Conservation (phyloP, 495 filamentous ascomycete genomes). For the Aspergillus sclerotioniger region DNA sequence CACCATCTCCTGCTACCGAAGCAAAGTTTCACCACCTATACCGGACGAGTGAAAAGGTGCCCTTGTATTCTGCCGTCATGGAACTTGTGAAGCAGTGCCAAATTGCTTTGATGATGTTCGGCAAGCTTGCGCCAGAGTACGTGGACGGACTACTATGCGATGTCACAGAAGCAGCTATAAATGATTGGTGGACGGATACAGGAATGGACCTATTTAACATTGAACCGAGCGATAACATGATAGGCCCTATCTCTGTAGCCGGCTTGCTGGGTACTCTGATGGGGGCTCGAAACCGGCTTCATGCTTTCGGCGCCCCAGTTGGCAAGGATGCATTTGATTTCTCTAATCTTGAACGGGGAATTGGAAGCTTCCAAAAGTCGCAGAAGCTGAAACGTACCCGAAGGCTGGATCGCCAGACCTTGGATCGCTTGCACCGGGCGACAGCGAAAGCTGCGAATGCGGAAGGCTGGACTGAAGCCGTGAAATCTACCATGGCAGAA, state of each 20-base stretch:
- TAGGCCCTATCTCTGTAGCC: slow-evolving; percentile 90
- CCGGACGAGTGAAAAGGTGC: slow-evolving; percentile 76
- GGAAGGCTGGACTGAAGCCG: slow-evolving; percentile 79
- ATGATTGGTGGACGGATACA: slow-evolving; percentile 95
- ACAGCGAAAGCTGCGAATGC: slow-evolving; percentile 87
- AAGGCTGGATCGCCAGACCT: slow-evolving; percentile 76
- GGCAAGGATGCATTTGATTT: slow-evolving; percentile 92
- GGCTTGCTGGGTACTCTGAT: slow-evolving; percentile 84
- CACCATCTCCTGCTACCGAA: slow-evolving; percentile 73
- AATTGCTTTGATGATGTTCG: slow-evolving; percentile 82
- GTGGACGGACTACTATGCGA: slow-evolving; percentile 93
- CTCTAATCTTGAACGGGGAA: slow-evolving; percentile 73
- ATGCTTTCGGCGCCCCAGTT: slow-evolving; percentile 77
- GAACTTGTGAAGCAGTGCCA: slow-evolving; percentile 94
- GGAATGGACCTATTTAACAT: slow-evolving; percentile 86
- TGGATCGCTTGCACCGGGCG: slow-evolving; percentile 72
- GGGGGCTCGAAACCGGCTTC: slow-evolving; percentile 84
- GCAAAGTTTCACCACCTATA: slow-evolving; percentile 94
- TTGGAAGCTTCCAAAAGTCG: slow-evolving; percentile 83
- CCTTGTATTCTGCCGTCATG: slow-evolving; percentile 71
- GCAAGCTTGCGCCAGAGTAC: slow-evolving; percentile 81
- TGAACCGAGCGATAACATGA: slow-evolving; percentile 86
- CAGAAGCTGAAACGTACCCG: slow-evolving; percentile 76
- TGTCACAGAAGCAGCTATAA: slow-evolving; percentile 83
- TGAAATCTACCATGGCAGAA: slow-evolving; percentile 93